These are phyloP conservation scores for Macrolepiota dolichaula DNA, from an alignment of 768 basidiomycete species.

Conservation along the genomic window DNA sequence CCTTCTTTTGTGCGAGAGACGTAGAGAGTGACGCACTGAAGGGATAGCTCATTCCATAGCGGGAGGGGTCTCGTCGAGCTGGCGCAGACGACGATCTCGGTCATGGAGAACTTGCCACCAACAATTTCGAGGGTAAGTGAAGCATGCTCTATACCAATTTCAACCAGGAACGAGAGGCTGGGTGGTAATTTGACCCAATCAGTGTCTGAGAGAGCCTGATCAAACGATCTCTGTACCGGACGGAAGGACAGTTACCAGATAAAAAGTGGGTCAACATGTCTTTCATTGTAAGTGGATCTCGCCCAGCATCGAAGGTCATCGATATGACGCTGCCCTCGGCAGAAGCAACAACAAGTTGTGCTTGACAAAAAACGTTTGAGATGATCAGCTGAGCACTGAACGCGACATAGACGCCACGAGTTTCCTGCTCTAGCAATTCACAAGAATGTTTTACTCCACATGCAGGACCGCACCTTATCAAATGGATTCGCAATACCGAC, in stretches of 20 bases:
- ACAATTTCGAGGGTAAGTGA: background rate
- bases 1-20: background rate
- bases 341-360: background rate
- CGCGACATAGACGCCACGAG: background rate
- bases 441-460: too few species aligned
- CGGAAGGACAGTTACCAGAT: background rate
- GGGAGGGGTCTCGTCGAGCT: background rate
- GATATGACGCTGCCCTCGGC: background rate
- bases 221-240: background rate
- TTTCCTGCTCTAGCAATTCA: too few species aligned
- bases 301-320: background rate
- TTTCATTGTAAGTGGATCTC: background rate
- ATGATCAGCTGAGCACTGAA: background rate
- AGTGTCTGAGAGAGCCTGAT: background rate
- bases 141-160: background rate
- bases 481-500: background rate
- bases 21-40: background rate
- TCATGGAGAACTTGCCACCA: background rate
- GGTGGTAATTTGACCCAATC: background rate
- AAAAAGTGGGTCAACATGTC: background rate
- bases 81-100: background rate
- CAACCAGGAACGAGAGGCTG: background rate
- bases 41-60: background rate
- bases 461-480: background rate
- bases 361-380: background rate